Evolutionary conservation across 768 basidiomycete genomes (phyloP), one percentile per base, ranked within the genome.

Genomic region (Cyclocybe aegerita): DNA sequence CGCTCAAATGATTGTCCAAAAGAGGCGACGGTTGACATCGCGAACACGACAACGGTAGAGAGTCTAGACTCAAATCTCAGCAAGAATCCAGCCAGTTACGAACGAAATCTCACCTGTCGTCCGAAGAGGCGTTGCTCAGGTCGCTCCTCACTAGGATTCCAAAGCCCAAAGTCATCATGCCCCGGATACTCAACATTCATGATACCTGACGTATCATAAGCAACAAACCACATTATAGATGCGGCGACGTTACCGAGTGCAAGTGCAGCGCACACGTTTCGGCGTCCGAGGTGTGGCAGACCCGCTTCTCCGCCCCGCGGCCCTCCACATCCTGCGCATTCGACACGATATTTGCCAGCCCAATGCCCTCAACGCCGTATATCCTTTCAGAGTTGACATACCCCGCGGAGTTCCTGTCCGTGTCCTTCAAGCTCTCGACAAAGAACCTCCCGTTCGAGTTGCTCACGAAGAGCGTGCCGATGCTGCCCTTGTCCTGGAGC

Each of bases 381-480:
- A 95, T 66, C 52, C 81, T 82, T 71, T 99, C 97, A 60, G 86
- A 98, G 65, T 98, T 97, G 33, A 98, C 96, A 51, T 83, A 97
- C 8, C 95, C 97, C 52, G 76, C 68, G 39, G 79, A 74, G 65
- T 98, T 96, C 42, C 97, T 76, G 65, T 98, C 98, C 4, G 97
- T 98, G 62, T 96, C 86, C 69, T 86, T 82, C 51, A 99, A 76
- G 59, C 89, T 88, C 69, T 95, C 81, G 9, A 93, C 88, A 65
- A 98, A 99, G 69, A 83, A 95, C 10, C 94, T 97, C 4, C 97
- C 97, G 59, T 98, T 95, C 32, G 90, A 92, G 68, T 98, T 97
- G 70, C 88, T 90, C 47, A 96, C 88, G 73, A 98, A 99, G 10
- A 99, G 72, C 2, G 95, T 98, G 2, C 97, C 97, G 38, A 95